A percentile compares a stretch with the other conserved stretches of the same genome.
These are phyloP conservation scores for Epichloe typhina DNA, from an alignment of 2,329 filamentous ascomycete species.

Conservation along the genomic window DNA sequence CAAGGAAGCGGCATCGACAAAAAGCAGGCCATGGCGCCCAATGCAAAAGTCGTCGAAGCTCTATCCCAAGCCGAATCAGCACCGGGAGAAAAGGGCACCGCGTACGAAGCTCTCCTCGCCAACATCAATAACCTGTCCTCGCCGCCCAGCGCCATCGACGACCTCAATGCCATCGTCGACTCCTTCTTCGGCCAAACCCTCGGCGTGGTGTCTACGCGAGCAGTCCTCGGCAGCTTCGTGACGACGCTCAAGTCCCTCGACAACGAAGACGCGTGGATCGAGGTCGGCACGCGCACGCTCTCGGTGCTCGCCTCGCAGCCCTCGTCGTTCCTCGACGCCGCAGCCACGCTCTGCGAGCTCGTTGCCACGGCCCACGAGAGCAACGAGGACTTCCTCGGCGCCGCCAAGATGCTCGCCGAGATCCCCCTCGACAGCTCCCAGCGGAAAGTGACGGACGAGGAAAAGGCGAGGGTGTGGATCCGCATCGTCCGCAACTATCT, in stretches of 20 bases:
- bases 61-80: constrained; percentile 27
- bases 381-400: constrained; percentile 66
- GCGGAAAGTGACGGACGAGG: constrained; percentile 66
- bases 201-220: constrained; percentile 63
- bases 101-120: constrained; percentile 33
- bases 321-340: constrained; percentile 70
- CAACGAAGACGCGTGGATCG: constrained; percentile 55
- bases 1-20: neutral
- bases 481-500: constrained; percentile 89
- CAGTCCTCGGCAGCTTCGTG: constrained; percentile 56
- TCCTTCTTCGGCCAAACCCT: constrained; percentile 55
- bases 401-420: constrained; percentile 64
- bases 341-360: constrained; percentile 63
- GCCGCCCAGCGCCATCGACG: constrained; percentile 27
- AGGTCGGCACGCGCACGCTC: constrained; percentile 63
- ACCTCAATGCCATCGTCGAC: constrained; percentile 56
- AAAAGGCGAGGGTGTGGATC: constrained; percentile 79
- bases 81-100: constrained; percentile 28
- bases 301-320: constrained; percentile 47
- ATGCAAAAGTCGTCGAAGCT: constrained; percentile 28
- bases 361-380: constrained; percentile 73
- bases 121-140: constrained; percentile 29
- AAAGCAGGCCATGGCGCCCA: constrained; percentile 22
- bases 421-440: constrained; percentile 81
- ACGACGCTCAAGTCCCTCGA: constrained; percentile 45